Conservation (phyloP, 495 filamentous ascomycete genomes). For the Emericellopsis terricola region DNA sequence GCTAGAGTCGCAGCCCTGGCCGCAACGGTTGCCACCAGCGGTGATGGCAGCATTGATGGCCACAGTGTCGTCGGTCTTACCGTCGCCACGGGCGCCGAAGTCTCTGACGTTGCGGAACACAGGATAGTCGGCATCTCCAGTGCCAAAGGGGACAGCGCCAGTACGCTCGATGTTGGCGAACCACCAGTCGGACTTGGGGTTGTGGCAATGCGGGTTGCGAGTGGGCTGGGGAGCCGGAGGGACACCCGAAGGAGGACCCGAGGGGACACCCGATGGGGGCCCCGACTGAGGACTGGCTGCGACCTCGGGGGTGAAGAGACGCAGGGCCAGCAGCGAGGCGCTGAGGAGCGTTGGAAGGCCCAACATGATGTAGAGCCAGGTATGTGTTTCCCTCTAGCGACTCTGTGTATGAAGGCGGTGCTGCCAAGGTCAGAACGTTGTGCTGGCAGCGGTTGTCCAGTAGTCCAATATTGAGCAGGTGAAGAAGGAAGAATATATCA, state of each 20-base stretch:
- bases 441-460: no score
- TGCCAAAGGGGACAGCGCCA: constrained; percentile 25
- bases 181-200: constrained; percentile 17
- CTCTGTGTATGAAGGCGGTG: neutral
- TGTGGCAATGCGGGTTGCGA: no score
- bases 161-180: constrained; percentile 26
- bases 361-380: constrained; percentile 2
- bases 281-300: neutral
- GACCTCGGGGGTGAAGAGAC: constrained; percentile 1
- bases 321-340: constrained; percentile 2
- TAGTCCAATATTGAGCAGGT: no score
- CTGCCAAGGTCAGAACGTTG: neutral
- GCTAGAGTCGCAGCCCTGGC: constrained; percentile 59
- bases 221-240: neutral
- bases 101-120: constrained; percentile 42
- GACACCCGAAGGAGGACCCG: no score
- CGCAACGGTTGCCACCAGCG: constrained; percentile 56
- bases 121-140: constrained; percentile 17
- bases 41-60: constrained; percentile 81
- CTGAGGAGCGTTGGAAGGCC: constrained; percentile 3
- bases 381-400: neutral
- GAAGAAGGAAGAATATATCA: no score
- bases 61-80: constrained; percentile 63
- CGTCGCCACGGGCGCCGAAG: constrained; percentile 39
- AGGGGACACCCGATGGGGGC: no score